These are phyloP conservation scores for Nicotiana paniculata DNA, from an alignment of 257 asterid genomes.

Conservation along the genomic window DNA sequence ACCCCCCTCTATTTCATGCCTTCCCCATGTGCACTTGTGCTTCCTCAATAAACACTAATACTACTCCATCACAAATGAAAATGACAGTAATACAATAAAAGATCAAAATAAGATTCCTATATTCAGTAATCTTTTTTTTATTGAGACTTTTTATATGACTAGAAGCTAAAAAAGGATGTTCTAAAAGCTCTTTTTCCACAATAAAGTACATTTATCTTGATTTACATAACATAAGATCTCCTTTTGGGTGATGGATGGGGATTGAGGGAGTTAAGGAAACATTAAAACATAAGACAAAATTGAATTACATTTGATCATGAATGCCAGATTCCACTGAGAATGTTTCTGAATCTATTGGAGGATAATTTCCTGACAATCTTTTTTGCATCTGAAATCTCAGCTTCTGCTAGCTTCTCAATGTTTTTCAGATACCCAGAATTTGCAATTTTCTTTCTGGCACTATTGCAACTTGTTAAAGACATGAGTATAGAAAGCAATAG, in stretches of 20 bases:
- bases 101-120: not conserved
- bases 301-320: slow-evolving; percentile 31
- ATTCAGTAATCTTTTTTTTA: not conserved
- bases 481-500: slow-evolving; percentile 65
- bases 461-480: slow-evolving; percentile 59
- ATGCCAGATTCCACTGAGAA: slow-evolving; percentile 66
- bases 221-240: slow-evolving; percentile 22
- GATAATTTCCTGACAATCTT: slow-evolving; percentile 67
- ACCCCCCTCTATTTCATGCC: slow-evolving; percentile 26
- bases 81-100: not conserved
- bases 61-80: not conserved
- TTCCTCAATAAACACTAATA: not conserved
- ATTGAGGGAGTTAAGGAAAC: not conserved
- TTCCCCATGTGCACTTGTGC: slow-evolving; percentile 43
- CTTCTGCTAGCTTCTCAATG: slow-evolving; percentile 76
- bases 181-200: slow-evolving; percentile 16
- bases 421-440: slow-evolving; percentile 61
- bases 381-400: slow-evolving; percentile 73
- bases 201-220: slow-evolving; percentile 13
- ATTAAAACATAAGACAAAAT: slow-evolving; percentile 11
- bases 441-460: slow-evolving; percentile 79
- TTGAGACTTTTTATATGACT: not conserved
- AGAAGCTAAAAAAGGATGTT: not conserved
- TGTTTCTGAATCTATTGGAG: slow-evolving; percentile 44
- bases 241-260: not conserved